Percentiles rank a stretch among this genome's conserved stretches.
Conservation (phyloP, 2,329 filamentous ascomycete species). For the Xylariales sp. region DNA sequence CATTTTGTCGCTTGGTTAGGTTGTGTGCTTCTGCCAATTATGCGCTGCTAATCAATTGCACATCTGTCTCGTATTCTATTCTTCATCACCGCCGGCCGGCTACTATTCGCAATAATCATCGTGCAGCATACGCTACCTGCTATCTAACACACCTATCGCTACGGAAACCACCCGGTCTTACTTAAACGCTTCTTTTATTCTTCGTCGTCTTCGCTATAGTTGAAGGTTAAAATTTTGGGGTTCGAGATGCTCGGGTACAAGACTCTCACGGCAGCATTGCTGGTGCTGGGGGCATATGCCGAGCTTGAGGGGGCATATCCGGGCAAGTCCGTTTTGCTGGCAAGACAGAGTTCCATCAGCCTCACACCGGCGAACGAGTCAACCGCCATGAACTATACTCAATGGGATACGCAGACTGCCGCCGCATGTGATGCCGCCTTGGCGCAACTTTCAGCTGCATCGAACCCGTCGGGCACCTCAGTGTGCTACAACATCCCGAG, state of each 20-base stretch:
- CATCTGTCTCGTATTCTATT: conserved; percentile 10
- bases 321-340: conserved; percentile 6
- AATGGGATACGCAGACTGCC: conserved; percentile 52
- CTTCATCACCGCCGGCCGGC: conserved; percentile 5
- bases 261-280: conserved; percentile 27
- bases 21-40: no score
- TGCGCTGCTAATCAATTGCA: no score
- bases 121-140: no score
- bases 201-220: background rate
- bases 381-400: conserved; percentile 49
- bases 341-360: conserved; percentile 9
- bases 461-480: conserved; percentile 72
- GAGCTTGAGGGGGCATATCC: conserved; percentile 5
- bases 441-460: conserved; percentile 47
- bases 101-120: background rate
- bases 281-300: conserved; percentile 30
- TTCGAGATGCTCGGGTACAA: conserved; percentile 32
- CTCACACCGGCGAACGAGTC: conserved; percentile 29
- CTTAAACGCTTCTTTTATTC: background rate
- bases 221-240: conserved; percentile 6
- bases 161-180: no score
- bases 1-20: no score
- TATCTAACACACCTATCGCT: no score
- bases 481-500: conserved; percentile 79
- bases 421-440: conserved; percentile 58